Conservation (phyloP, 257 asterid genomes). For the Rehmannia glutinosa region DNA sequence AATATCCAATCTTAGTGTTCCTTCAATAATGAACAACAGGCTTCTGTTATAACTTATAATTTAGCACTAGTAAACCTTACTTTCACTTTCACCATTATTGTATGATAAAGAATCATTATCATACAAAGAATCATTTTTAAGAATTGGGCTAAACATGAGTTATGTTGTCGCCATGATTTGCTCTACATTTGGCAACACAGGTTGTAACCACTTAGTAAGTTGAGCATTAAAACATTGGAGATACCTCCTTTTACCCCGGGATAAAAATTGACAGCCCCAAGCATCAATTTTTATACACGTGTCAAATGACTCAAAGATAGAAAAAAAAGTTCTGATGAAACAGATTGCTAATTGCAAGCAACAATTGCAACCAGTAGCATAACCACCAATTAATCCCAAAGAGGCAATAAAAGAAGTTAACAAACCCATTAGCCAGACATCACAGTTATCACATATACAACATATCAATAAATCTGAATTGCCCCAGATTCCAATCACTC, state of each 20-base stretch:
- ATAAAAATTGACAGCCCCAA: background rate
- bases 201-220: background rate
- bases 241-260: background rate
- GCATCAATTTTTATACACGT: background rate
- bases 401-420: background rate
- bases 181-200: background rate
- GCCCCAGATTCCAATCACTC: background rate
- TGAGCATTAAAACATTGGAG: background rate
- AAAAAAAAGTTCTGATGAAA: background rate
- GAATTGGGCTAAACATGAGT: background rate
- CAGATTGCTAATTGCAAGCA: background rate
- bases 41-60: background rate
- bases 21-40: background rate
- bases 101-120: background rate
- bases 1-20: background rate
- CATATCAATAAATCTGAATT: background rate
- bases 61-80: background rate
- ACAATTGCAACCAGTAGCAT: background rate
- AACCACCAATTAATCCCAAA: background rate
- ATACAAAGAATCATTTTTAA: background rate
- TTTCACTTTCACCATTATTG: too few relatives aligned
- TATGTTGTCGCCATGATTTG: background rate
- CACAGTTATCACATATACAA: background rate
- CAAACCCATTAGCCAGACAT: background rate
- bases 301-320: too few relatives aligned